phyloP scores from a whole-genome alignment of 352 stramenopile species.

The Pythium brassicae region DNA sequence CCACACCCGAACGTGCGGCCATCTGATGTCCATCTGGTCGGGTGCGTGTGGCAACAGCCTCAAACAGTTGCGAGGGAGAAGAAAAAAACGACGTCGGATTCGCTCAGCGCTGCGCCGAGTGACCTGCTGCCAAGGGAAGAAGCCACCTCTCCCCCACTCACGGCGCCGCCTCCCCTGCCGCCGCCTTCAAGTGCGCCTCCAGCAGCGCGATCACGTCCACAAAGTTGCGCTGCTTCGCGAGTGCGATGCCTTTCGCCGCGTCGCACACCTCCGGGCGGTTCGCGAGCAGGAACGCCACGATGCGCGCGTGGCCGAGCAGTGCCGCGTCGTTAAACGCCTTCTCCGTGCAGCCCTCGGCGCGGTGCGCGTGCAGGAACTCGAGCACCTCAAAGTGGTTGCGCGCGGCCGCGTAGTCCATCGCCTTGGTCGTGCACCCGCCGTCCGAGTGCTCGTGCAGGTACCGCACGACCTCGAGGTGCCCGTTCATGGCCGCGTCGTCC shows the following conservation, averaged over 20 bases:
- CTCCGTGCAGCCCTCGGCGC: constrained; percentile 40
- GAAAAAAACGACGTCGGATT: no score
- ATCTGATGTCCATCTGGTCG: no score
- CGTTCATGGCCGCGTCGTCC: constrained; percentile 25
- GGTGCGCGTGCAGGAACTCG: constrained; percentile 46
- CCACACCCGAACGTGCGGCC: not conserved
- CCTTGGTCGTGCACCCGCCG: constrained; percentile 41
- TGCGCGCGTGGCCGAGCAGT: constrained; percentile 29
- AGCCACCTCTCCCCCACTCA: no score
- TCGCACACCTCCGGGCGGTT: constrained; percentile 28
- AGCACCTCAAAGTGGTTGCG: constrained; percentile 40
- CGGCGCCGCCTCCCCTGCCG: no score
- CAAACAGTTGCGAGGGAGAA: no score
- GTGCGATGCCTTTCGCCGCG: constrained; percentile 31
- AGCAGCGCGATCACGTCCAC: constrained; percentile 9
- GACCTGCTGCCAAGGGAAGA: no score
- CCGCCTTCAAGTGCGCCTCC: constrained; percentile 1
- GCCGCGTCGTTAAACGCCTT: constrained; percentile 46
- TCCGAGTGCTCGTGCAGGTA: constrained; percentile 28
- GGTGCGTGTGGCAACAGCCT: no score
- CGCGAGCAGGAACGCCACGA: constrained; percentile 42
- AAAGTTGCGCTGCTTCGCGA: constrained; percentile 39
- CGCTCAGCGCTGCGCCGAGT: no score
- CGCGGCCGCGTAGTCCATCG: constrained; percentile 51
- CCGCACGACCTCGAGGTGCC: constrained; percentile 24